Base-by-base conservation (phyloP, 164 flowering plant species). In the Kalanchoe fedtschenkoi region DNA sequence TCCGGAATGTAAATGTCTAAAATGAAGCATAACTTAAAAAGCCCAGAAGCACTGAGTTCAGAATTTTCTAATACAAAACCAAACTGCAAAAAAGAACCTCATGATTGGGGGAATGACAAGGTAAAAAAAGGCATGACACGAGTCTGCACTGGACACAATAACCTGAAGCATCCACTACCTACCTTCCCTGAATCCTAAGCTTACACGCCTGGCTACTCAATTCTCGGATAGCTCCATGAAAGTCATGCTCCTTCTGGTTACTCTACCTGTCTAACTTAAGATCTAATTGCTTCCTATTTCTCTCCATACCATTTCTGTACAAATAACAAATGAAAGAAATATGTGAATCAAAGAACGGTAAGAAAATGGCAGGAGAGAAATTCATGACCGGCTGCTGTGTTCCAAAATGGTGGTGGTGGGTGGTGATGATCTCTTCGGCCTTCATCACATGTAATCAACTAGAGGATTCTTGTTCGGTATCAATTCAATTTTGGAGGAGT, bases 51-150 rank as follows among this genome's bases (percentile, higher is more conserved):
- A 51, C 56, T 51, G 56, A 51, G 17, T 51, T 26, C 17, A 11
- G 17, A 29, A 10, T 44, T 10, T 47, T 8, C 56, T 26, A 51
- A 51, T 26, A 51, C 32, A 51, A 26, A 51, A 51, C 26, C 16
- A 80, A 51, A 80, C 85, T 83, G 84, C 91, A 77, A 83, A 86
- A 86, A 81, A 81, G 80, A 77, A 74, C 75, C 65, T 74, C 80
- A 80, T 59, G 28, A 6, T 16, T 43, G 58, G 56, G 60, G 69
- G 61, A 65, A 65, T 47, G 28, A 47, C 22, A 55, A 46, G 59
- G 61, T 55, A 34, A 60, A 55, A 74, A 46, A 56, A 55, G n/a
- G n/a, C n/a, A n/a, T n/a, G n/a, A n/a, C n/a, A 29, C 26, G 66
- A 47, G 60, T 42, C 62, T 65, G 62, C 24, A 44, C 53, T 19